Base-by-base conservation (phyloP, 73 alveolate genomes). In the Effrenium voratum region DNA sequence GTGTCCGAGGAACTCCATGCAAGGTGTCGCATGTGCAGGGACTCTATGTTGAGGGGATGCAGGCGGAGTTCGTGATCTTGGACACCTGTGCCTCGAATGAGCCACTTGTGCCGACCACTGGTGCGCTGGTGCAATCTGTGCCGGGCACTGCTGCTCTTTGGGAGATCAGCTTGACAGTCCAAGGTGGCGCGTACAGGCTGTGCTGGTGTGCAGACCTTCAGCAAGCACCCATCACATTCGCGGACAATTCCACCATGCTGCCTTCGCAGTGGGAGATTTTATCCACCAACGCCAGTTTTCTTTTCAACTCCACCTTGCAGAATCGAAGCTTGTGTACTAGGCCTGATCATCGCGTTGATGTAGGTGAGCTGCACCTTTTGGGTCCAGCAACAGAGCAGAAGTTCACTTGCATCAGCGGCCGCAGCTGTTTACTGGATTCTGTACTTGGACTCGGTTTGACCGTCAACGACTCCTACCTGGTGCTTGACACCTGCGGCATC, bases 371-470 rank as follows among this genome's bases (percentile, higher is more conserved):
- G 93, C 41, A 36, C 19, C 47, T 82, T 26, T 75, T 82, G 55
- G 93, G 93, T n/a, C 91, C 91, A 12, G n/a, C 59, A 8, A 57
- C 70, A 30, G 91, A 49, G 13, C 91, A 80, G 22, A 49, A 5
- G 46, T 80, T 46, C 70, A 80, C 91, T 32, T 80, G 88, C 88
- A 77, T 77, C 88, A 77, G 66, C 26, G 88, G 88, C 88, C 88
- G 36, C 16, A 43, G 55, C 2, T 77, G 88, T 43, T 26, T 46
- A 4, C 28, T 77, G 45, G 63, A 43, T 63, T 77, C 88, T 16
- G 88, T 77, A 46, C 38, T 36, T 28, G 88, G 88, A 26, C 88
- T 77, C 30, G 88, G 88, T 45, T 45, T 77, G 60, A 77, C 40
- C 63, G 43, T 15, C 88, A 77, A 77, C 88, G 88, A 77, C 26